Conservation (phyloP, 192 early-diverging fungal species). For the Fimicolochytrium jonesii region DNA sequence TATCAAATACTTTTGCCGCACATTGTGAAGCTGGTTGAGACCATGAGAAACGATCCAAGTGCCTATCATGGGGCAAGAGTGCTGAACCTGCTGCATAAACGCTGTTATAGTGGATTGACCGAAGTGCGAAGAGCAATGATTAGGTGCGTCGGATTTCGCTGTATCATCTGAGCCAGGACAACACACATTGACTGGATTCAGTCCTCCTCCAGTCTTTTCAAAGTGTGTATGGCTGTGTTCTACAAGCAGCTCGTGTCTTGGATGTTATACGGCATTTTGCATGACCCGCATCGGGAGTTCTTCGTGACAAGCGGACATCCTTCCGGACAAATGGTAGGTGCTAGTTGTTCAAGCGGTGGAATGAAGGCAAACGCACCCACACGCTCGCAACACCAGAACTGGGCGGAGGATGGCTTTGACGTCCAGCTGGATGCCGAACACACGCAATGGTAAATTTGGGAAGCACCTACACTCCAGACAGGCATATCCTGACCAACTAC, state of each 20-base stretch:
- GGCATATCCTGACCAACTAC: background rate
- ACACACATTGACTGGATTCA: too few species aligned
- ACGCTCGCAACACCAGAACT: too few species aligned
- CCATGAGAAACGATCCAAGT: constrained; percentile 29
- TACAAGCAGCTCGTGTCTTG: constrained; percentile 56
- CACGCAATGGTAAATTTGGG: constrained; percentile 28
- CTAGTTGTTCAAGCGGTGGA: too few species aligned
- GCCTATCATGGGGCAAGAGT: constrained; percentile 43
- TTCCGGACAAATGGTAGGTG: too few species aligned
- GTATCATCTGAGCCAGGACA: too few species aligned
- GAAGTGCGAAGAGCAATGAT: constrained; percentile 5
- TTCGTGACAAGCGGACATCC: constrained; percentile 48
- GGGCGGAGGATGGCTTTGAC: background rate
- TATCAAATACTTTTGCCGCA: constrained; percentile 52
- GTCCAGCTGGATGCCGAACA: constrained; percentile 10
- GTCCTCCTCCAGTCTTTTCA: too few species aligned
- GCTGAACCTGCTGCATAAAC: constrained; percentile 48
- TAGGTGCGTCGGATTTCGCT: constrained; percentile 7
- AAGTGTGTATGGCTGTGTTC: constrained; percentile 39
- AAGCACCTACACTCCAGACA: background rate
- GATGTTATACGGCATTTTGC: constrained; percentile 63
- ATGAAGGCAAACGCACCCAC: too few species aligned
- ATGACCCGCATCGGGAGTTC: constrained; percentile 61
- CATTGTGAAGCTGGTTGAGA: constrained; percentile 35
- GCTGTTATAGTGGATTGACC: constrained; percentile 47